Percentiles rank a stretch among this genome's conserved stretches.
These are phyloP conservation scores for Teratosphaeriaceae sp. DNA, from an alignment of 2,329 filamentous ascomycete genomes.

Conservation along the genomic window DNA sequence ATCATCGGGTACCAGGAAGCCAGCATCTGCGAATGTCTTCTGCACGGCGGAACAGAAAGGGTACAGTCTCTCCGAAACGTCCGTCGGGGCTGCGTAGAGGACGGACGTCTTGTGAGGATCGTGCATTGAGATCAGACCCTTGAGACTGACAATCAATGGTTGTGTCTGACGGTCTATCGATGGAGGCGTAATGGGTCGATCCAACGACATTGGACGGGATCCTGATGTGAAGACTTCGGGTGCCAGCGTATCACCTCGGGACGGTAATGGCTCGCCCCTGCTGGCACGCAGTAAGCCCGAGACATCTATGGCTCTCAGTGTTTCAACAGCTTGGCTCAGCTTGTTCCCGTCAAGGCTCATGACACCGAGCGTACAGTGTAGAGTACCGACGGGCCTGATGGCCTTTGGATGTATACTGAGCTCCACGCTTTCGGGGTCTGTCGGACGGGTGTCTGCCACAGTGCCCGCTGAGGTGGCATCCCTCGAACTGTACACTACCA, in stretches of 20 bases:
- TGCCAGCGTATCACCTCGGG: background rate
- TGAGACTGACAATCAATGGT: slow-evolving; percentile 35
- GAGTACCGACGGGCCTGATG: slow-evolving; percentile 67
- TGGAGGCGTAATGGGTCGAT: slow-evolving; percentile 13
- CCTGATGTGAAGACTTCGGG: background rate
- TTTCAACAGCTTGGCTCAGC: slow-evolving; percentile 41
- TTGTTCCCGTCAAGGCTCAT: slow-evolving; percentile 61
- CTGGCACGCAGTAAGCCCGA: slow-evolving; percentile 11
- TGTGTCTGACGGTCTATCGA: background rate
- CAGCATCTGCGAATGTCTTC: slow-evolving; percentile 48
- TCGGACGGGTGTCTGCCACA: background rate
- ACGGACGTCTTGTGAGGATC: slow-evolving; percentile 51
- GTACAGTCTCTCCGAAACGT: slow-evolving; percentile 46
- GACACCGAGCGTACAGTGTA: slow-evolving; percentile 82
- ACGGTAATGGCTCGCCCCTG: background rate
- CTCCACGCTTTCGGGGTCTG: background rate
- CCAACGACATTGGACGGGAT: slow-evolving; percentile 2
- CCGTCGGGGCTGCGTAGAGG: slow-evolving; percentile 57
- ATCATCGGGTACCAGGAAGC: slow-evolving; percentile 51
- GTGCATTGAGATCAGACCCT: slow-evolving; percentile 56
- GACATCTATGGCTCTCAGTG: slow-evolving; percentile 27
- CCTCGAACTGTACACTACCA: slow-evolving; percentile 21
- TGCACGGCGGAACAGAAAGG: slow-evolving; percentile 54
- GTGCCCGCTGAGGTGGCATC: background rate
- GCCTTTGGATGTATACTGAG: slow-evolving; percentile 42